A percentile compares a stretch with the other conserved stretches of the same genome.
Evolutionary conservation across 2,329 filamentous ascomycete species (phyloP).

Genomic region (Pseudopithomyces chartarum): DNA sequence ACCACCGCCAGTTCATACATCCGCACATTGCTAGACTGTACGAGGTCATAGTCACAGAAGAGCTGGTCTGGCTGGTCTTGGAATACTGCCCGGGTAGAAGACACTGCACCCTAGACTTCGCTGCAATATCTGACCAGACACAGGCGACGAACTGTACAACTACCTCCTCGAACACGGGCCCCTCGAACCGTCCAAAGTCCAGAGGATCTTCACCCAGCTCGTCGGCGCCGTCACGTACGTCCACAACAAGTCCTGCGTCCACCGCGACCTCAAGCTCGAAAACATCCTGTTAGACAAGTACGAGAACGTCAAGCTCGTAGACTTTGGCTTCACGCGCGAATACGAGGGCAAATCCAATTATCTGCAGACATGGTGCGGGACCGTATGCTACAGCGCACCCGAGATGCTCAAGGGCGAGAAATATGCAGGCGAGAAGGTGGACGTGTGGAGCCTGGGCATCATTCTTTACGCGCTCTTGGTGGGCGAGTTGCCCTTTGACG

Average conservation of each 20-base stretch:
- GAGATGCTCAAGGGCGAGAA: conserved; percentile 99
- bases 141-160: conserved; percentile 96
- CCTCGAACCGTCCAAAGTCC: conserved; percentile 82
- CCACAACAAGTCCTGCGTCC: conserved; percentile 92
- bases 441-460: conserved; percentile 90
- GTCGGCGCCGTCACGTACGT: conserved; percentile 95
- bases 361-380: conserved; percentile 96
- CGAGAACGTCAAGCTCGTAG: conserved; percentile 95
- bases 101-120: background rate
- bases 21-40: conserved; percentile 96
- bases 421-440: conserved; percentile 96
- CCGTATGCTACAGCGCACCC: conserved; percentile 94
- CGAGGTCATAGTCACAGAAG: conserved; percentile 97
- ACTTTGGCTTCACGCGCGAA: conserved; percentile 97
- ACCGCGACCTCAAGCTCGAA: conserved; percentile 94
- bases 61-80: conserved; percentile 90
- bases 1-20: conserved; percentile 96
- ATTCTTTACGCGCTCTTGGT: conserved; percentile 83
- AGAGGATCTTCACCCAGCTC: conserved; percentile 94
- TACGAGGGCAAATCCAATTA: conserved; percentile 96
- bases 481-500: conserved; percentile 91
- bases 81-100: conserved; percentile 92
- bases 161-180: conserved; percentile 88
- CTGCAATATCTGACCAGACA: conserved; percentile 10
- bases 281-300: conserved; percentile 96